Evolutionary conservation across 202 grass and related monocot genomes (phyloP), one percentile per base, ranked within the genome.

Genomic region (Zoysia matrella): DNA sequence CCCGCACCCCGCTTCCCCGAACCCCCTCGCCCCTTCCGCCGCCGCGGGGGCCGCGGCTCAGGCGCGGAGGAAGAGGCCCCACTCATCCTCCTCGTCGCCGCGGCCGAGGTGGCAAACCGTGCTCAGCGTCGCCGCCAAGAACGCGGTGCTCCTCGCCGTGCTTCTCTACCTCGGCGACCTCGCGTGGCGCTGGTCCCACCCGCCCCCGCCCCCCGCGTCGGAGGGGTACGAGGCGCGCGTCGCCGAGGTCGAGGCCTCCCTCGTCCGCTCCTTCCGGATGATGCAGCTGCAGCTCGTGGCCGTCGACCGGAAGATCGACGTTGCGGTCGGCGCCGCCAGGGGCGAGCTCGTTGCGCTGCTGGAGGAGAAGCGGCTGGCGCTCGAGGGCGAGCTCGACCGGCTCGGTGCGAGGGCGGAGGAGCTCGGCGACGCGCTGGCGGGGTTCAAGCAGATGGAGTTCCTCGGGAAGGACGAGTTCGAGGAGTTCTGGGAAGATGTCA

Each of bases 131-230:
- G 70, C 83, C 47, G 83, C 82, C 10, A 94, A 94, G 89, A 94
- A 94, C 80, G 87, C 69, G 5, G 65, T 60, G 2, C 92, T 94
- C 85, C 81, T 91, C 77, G 89, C 87, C 30, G 74, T 56, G 51
- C 92, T 94, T 8, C 69, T 94, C 57, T 94, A 89, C 71, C 61
- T 94, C 43, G 89, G 92, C 22, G 86, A 87, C 84, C 87, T 78
- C 57, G 72, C 83, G 7, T 94, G 89, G 89, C 85, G 70, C 55
- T 85, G 81, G 89, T 48, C 50, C 42, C 74, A 81, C 79, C 85
- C 66, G 60, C 11, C 45, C 18, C 45, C 69, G 0, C 47, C 69
- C 54, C 73, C 14, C 15, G 72, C 60, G 11, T 48, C 62, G 41
- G 65, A 77, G 4, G 87, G 55, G 3, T 89, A 89, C 85, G 76